Evolutionary conservation across 805 yeast species (phyloP), one percentile per base, ranked within the genome.

Genomic region (Pichia cephalocereana): DNA sequence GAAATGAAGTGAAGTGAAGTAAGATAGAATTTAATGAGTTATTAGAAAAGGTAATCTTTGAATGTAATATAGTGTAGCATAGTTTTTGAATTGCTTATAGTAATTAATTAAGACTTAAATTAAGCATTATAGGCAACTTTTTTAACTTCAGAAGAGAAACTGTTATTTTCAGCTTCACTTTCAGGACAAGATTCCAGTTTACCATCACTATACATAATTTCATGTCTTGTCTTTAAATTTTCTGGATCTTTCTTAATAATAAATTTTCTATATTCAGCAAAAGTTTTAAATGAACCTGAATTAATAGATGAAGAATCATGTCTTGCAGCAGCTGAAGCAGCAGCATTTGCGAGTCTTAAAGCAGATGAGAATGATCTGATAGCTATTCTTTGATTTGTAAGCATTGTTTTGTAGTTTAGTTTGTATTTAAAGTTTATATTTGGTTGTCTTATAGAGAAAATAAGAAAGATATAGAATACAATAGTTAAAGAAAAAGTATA

Each of bases 221-320:
- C 47, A 39, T 49, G 44, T 43, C 58, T 47, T n/a, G 54, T 48
- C 43, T 48, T 48, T 39, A 55, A 43, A 9, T 43, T 44, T 17
- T 50, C 52, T 6, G 58, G 58, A 37, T 55, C 58, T 18, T 50
- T 52, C 46, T 50, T 50, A 23, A 54, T 38, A 30, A 55, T 55
- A 36, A 49, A 51, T n/a, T 46, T 43, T 44, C 62, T 50, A 54
- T 58, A 58, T 43, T 58, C 61, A 8, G 62, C 62, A 52, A 58
- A 58, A 2, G 62, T 51, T 36, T 55, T 53, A 49, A 55, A 58
- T 1, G 60, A 51, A 10, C 55, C 55, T 10, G 38, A 32, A 5
- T 23, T 17, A 2, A 44, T 30, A 8, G 18, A 17, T n/a, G 32
- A 23, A 23, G 26, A 23, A 5, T 23, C 6, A 23, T 23, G 7